Conservation (phyloP, 139 green algal species). For the Chlamydomonas urium region DNA sequence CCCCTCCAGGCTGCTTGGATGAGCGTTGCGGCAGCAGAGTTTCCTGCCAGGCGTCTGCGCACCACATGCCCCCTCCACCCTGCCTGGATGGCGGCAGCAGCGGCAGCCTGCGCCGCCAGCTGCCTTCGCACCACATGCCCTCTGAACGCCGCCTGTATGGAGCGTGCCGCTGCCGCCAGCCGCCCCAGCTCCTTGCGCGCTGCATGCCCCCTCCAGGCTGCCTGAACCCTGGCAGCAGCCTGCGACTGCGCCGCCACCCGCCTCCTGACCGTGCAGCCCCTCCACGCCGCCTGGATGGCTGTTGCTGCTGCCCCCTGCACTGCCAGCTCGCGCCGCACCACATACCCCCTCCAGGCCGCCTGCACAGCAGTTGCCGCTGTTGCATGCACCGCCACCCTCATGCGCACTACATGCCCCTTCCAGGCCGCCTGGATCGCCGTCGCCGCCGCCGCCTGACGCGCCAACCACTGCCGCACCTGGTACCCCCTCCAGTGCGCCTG, state of each 20-base stretch:
- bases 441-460: slow-evolving; percentile 22
- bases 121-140: not conserved
- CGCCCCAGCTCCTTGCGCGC: slow-evolving; percentile 16
- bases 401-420: not conserved
- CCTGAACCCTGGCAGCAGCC: slow-evolving; percentile 42
- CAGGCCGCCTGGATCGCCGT: slow-evolving; percentile 32
- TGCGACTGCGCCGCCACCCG: not conserved
- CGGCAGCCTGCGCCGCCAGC: not conserved
- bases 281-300: slow-evolving; percentile 18
- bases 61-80: not conserved
- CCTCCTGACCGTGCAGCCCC: not conserved
- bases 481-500: slow-evolving; percentile 9
- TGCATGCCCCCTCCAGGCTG: slow-evolving; percentile 17
- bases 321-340: not conserved
- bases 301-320: slow-evolving; percentile 12
- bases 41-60: not conserved
- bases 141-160: slow-evolving; percentile 1
- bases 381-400: not conserved
- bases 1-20: slow-evolving; percentile 22
- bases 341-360: not conserved
- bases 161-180: not conserved
- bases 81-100: not conserved
- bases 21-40: not conserved
- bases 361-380: not conserved
- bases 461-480: slow-evolving; percentile 3